Evolutionary conservation across 371 early-diverging fungal species (phyloP).

Genomic region (Mortierella sp.): DNA sequence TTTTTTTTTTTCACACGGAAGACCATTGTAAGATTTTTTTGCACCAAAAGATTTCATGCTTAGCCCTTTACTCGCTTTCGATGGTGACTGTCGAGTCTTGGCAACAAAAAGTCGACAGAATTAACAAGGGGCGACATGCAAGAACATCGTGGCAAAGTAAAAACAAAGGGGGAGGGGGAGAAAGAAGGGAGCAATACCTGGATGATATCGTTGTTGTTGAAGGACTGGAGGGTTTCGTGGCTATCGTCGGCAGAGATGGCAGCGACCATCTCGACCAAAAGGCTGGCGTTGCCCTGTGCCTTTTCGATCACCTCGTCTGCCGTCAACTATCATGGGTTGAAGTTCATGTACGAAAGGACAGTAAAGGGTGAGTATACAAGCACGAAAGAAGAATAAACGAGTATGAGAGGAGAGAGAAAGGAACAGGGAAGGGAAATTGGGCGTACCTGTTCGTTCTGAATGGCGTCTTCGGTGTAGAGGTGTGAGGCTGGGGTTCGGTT

Average conservation of each 20-base stretch:
- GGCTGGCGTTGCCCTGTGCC: conserved; percentile 39
- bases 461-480: conserved; percentile 41
- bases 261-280: conserved; percentile 36
- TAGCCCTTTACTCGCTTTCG: neutral
- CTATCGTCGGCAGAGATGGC: conserved; percentile 15
- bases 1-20: no score
- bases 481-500: conserved; percentile 19
- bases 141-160: neutral
- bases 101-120: neutral
- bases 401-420: neutral
- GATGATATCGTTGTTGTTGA: conserved; percentile 35
- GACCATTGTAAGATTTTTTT: neutral
- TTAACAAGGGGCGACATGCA: neutral
- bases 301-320: conserved; percentile 40
- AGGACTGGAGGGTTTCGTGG: neutral
- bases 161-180: neutral
- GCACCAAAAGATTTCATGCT: neutral
- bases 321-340: conserved; percentile 17
- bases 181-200: conserved; percentile 19
- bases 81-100: neutral
- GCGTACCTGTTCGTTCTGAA: conserved; percentile 34
- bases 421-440: neutral
- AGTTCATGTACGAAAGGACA: neutral
- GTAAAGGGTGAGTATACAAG: neutral
- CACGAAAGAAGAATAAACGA: neutral